Evolutionary conservation across 108 stramenopile genomes (phyloP).

Genomic region (Discostella stelligeroides): DNA sequence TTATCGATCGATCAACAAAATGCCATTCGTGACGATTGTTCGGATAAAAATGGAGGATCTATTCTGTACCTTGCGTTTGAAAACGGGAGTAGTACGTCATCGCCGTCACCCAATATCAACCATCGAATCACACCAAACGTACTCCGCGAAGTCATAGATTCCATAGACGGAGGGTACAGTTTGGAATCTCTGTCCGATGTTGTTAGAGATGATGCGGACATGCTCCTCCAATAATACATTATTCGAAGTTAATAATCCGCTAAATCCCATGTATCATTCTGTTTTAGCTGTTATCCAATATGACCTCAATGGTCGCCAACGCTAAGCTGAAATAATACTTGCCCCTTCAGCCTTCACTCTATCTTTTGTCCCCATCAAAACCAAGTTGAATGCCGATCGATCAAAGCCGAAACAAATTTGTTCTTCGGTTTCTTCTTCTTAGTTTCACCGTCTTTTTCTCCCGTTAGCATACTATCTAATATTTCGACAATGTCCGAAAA

Average conservation of each 20-base stretch:
- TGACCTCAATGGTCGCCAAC: too few species aligned
- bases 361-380: slow-evolving; percentile 52
- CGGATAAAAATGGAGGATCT: slow-evolving; percentile 44
- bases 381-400: slow-evolving; percentile 93
- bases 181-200: slow-evolving; percentile 31
- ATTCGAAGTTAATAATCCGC: neutral
- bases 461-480: slow-evolving; percentile 63
- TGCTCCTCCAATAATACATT: slow-evolving; percentile 22
- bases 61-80: slow-evolving; percentile 30
- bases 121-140: neutral
- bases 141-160: slow-evolving; percentile 19
- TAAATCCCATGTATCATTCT: too few species aligned
- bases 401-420: slow-evolving; percentile 62
- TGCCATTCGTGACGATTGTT: slow-evolving; percentile 16
- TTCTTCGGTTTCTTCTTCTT: slow-evolving; percentile 52
- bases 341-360: neutral
- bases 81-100: too few species aligned
- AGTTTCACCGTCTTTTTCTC: slow-evolving; percentile 65
- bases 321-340: too few species aligned
- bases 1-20: slow-evolving; percentile 21
- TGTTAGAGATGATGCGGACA: slow-evolving; percentile 37
- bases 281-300: too few species aligned
- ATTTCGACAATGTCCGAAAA: slow-evolving; percentile 72
- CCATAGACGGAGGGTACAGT: slow-evolving; percentile 13
- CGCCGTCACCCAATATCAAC: neutral